Evolutionary conservation across 2,329 filamentous ascomycete species (phyloP).

Genomic region (Trichoderma breve): DNA sequence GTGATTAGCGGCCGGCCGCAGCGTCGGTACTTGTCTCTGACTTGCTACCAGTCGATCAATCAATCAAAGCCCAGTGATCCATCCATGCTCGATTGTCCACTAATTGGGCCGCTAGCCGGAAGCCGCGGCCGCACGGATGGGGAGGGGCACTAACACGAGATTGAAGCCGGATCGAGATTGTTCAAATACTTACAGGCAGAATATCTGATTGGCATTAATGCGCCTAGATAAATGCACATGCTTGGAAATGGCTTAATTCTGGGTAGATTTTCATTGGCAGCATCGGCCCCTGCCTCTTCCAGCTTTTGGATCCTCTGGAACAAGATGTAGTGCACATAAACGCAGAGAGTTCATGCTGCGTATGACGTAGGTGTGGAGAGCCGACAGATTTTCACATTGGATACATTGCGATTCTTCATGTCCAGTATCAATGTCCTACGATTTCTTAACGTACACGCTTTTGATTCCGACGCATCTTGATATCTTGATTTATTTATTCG

Average conservation of each 20-base stretch:
- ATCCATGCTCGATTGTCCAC: neutral
- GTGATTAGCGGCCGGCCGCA: constrained; percentile 11
- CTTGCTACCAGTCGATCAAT: neutral
- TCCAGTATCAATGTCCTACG: neutral
- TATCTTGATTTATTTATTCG: neutral
- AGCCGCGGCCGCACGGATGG: constrained; percentile 11
- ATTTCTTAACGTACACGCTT: neutral
- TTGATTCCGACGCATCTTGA: neutral
- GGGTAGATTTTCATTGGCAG: neutral
- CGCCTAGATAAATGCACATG: neutral
- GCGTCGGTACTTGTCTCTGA: constrained; percentile 6
- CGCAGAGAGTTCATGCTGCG: neutral
- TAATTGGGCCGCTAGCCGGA: constrained; percentile 7
- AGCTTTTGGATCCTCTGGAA: neutral
- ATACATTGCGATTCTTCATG: neutral
- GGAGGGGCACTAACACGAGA: neutral
- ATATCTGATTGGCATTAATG: neutral
- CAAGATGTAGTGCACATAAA: neutral
- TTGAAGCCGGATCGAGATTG: neutral
- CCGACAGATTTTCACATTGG: neutral
- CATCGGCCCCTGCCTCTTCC: neutral
- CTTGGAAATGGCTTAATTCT: neutral
- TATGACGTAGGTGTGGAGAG: neutral
- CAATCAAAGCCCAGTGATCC: neutral
- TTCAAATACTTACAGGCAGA: neutral